These are phyloP conservation scores for Suillus subalutaceus DNA, from an alignment of 768 basidiomycete genomes.

Conservation along the genomic window DNA sequence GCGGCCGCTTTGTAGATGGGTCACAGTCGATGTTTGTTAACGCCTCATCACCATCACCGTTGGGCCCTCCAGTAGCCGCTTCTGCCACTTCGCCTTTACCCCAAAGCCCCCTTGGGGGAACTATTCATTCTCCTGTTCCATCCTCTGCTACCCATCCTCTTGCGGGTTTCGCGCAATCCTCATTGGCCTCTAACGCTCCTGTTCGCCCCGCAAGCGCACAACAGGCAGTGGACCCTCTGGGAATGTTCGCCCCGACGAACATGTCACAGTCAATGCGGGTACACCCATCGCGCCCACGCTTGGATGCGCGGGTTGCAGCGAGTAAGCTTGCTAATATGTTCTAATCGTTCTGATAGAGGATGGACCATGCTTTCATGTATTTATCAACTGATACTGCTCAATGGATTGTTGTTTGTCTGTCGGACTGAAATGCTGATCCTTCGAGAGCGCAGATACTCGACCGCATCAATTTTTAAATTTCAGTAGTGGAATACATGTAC, in stretches of 20 bases:
- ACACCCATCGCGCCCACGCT: slow-evolving; percentile 67
- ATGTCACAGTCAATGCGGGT: slow-evolving; percentile 78
- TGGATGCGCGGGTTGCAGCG: slow-evolving; percentile 86
- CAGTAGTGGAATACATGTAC: background rate
- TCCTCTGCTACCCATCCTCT: slow-evolving; percentile 21
- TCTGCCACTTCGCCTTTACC: slow-evolving; percentile 36
- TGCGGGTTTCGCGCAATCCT: slow-evolving; percentile 16
- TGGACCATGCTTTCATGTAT: background rate
- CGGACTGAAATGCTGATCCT: background rate
- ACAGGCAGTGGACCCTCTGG: slow-evolving; percentile 62
- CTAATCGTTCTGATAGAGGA: slow-evolving; percentile 34
- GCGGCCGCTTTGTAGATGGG: slow-evolving; percentile 71
- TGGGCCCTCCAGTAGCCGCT: slow-evolving; percentile 35
- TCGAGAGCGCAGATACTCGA: background rate
- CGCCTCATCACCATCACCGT: slow-evolving; percentile 39
- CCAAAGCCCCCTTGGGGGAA: slow-evolving; percentile 23
- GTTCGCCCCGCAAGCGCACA: slow-evolving; percentile 27
- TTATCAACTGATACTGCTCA: slow-evolving; percentile 4
- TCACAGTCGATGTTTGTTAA: slow-evolving; percentile 83
- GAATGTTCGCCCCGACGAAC: slow-evolving; percentile 56
- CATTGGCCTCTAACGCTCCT: slow-evolving; percentile 9
- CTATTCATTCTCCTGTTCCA: slow-evolving; percentile 13
- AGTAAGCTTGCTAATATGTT: slow-evolving; percentile 93
- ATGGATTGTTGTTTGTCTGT: background rate
- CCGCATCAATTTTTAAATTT: background rate